Conservation (phyloP, 495 filamentous ascomycete species). For the Penicillium simplicissimum region DNA sequence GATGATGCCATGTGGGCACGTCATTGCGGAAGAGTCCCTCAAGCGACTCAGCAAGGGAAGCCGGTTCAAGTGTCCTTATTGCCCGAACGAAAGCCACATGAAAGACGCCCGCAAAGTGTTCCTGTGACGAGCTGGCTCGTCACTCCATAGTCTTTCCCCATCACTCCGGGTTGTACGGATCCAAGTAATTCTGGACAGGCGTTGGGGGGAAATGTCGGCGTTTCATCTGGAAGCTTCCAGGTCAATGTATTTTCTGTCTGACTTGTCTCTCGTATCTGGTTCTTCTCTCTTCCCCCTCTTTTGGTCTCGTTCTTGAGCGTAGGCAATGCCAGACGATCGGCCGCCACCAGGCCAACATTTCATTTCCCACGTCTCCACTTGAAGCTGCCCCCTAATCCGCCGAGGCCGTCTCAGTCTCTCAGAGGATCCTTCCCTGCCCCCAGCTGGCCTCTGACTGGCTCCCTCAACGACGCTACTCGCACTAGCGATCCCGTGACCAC, state of each 20-base stretch:
- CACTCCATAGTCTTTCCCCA: conserved; percentile 5
- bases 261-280: neutral
- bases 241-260: neutral
- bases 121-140: conserved; percentile 34
- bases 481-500: conserved; percentile 37
- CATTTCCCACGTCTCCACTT: conserved; percentile 15
- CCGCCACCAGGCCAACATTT: neutral
- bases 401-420: conserved; percentile 6
- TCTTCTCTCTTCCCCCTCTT: neutral
- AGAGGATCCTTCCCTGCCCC: conserved; percentile 17
- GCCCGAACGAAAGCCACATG: conserved; percentile 76
- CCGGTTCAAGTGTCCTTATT: conserved; percentile 95
- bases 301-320: neutral
- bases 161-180: neutral
- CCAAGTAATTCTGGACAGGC: conserved; percentile 2
- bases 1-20: conserved; percentile 97
- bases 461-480: neutral
- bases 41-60: conserved; percentile 72
- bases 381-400: neutral
- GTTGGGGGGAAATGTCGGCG: conserved; percentile 4
- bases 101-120: conserved; percentile 77
- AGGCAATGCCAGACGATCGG: conserved; percentile 3
- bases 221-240: neutral
- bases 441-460: neutral
- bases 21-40: conserved; percentile 83